A percentile compares a stretch with the other conserved stretches of the same genome.
Evolutionary conservation across 1,284 basidiomycete genomes (phyloP).

Genomic region (Peniophora sp.): DNA sequence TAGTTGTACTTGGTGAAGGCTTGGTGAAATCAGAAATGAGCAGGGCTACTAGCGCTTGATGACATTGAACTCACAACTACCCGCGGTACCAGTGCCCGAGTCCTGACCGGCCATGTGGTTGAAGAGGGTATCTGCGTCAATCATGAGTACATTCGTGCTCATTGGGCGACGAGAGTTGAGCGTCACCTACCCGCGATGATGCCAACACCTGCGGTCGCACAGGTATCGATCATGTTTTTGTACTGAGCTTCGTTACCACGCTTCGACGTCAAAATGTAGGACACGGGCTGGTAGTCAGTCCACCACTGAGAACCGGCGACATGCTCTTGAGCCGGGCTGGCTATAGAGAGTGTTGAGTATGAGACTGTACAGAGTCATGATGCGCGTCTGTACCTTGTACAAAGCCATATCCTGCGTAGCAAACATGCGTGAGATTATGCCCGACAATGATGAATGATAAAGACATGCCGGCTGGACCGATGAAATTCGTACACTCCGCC

Average conservation of each 20-base stretch:
- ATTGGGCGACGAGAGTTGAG: too few species aligned
- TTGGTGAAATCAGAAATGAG: background rate
- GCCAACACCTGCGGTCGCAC: slow-evolving; percentile 24
- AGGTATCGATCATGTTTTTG: slow-evolving; percentile 24
- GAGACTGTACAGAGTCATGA: background rate
- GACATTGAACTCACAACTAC: background rate
- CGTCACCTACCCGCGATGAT: slow-evolving; percentile 21
- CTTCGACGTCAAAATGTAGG: slow-evolving; percentile 27
- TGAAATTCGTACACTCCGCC: slow-evolving; percentile 27
- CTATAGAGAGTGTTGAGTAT: slow-evolving; percentile 7
- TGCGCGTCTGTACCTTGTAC: slow-evolving; percentile 21
- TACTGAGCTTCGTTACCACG: slow-evolving; percentile 24
- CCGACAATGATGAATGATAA: background rate
- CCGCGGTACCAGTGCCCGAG: slow-evolving; percentile 7
- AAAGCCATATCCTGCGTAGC: slow-evolving; percentile 24
- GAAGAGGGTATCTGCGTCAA: slow-evolving; percentile 13
- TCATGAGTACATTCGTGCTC: background rate
- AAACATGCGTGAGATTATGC: slow-evolving; percentile 8
- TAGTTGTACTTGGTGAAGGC: slow-evolving; percentile 13
- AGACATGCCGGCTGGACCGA: slow-evolving; percentile 24
- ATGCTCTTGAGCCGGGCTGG: slow-evolving; percentile 23
- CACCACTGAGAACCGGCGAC: slow-evolving; percentile 28
- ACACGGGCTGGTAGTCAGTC: slow-evolving; percentile 34
- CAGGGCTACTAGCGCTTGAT: background rate
- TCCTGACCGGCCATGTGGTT: slow-evolving; percentile 20